phyloP scores from a whole-genome alignment of 306 rosid genomes.

The Cyclanthera cordifolia region DNA sequence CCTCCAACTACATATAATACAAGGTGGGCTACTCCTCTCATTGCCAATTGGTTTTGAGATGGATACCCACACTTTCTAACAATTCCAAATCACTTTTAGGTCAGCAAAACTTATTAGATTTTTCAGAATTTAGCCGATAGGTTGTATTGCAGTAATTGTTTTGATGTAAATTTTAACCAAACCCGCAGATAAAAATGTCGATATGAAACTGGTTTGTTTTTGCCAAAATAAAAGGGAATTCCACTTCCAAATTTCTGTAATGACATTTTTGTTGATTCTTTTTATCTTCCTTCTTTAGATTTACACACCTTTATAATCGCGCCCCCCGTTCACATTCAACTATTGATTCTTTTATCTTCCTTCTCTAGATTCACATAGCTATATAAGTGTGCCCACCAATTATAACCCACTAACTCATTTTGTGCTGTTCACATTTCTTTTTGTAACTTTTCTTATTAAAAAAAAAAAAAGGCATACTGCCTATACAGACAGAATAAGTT shows the following conservation, averaged over 20 bases:
- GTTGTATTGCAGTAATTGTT: background rate
- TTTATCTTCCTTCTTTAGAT: background rate
- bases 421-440: background rate
- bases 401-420: background rate
- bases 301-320: background rate
- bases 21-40: too few species aligned
- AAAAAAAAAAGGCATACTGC: constrained; percentile 66
- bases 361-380: background rate
- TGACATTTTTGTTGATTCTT: background rate
- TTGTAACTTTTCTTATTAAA: constrained; percentile 12
- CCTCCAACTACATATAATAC: too few species aligned
- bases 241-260: background rate
- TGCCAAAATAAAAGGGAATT: background rate
- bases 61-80: too few species aligned
- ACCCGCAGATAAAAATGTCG: background rate
- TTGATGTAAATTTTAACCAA: background rate
- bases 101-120: background rate
- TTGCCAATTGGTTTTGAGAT: too few species aligned
- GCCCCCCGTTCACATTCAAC: too few species aligned
- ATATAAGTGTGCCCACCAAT: background rate
- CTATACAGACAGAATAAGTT: constrained; percentile 85
- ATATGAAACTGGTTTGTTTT: background rate
- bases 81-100: too few species aligned
- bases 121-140: background rate
- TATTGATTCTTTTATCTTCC: too few species aligned